Conservation (phyloP, 495 filamentous ascomycete genomes). For the Usnea hakonensis region DNA sequence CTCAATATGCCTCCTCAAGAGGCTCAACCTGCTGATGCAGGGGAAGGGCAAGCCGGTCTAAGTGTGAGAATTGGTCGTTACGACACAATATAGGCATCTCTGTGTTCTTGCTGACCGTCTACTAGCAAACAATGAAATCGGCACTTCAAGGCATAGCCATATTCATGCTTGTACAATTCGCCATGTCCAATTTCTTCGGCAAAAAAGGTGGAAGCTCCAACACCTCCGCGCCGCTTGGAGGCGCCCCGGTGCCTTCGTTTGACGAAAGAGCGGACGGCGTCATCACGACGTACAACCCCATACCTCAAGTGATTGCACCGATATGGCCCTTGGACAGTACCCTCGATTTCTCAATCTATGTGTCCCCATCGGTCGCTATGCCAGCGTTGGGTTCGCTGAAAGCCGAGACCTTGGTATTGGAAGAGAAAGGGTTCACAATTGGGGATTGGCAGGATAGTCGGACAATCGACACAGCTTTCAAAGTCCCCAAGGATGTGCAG, state of each 20-base stretch:
- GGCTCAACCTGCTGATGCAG: slow-evolving; percentile 7
- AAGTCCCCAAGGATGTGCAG: slow-evolving; percentile 71
- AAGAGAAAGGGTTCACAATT: slow-evolving; percentile 74
- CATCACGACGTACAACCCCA: slow-evolving; percentile 57
- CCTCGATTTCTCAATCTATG: slow-evolving; percentile 78
- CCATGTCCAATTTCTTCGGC: slow-evolving; percentile 50
- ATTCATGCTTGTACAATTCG: slow-evolving; percentile 60
- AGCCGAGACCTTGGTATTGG: slow-evolving; percentile 53
- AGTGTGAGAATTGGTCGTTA: slow-evolving; percentile 9
- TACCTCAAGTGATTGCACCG: slow-evolving; percentile 72
- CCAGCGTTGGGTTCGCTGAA: slow-evolving; percentile 55
- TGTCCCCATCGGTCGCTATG: slow-evolving; percentile 64
- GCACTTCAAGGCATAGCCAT: slow-evolving; percentile 59
- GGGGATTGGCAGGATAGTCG: slow-evolving; percentile 75
- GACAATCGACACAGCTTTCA: slow-evolving; percentile 66
- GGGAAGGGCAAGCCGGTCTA: slow-evolving; percentile 8
- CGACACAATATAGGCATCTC: not conserved
- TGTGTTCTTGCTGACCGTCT: slow-evolving; percentile 17
- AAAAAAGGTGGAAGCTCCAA: slow-evolving; percentile 41
- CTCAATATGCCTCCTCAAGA: slow-evolving; percentile 17
- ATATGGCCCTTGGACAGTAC: slow-evolving; percentile 77
- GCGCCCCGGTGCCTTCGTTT: slow-evolving; percentile 54
- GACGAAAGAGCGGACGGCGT: slow-evolving; percentile 50
- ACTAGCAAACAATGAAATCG: slow-evolving; percentile 48
- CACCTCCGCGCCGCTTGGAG: slow-evolving; percentile 38